A percentile compares a stretch with the other conserved stretches of the same genome.
phyloP scores from a whole-genome alignment of 2,329 filamentous ascomycete genomes.

The Aspergillus tubingensis region DNA sequence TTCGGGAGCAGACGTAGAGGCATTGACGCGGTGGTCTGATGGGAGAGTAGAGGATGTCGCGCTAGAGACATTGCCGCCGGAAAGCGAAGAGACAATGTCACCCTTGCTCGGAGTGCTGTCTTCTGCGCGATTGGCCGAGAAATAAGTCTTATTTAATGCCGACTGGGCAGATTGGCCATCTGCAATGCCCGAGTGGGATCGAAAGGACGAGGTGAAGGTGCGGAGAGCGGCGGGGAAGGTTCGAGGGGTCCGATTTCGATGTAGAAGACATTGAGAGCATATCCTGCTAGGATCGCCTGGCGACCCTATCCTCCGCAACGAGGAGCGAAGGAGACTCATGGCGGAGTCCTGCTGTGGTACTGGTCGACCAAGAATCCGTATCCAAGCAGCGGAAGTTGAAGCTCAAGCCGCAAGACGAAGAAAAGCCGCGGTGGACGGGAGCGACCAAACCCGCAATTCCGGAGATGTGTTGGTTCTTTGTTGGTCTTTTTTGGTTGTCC shows the following conservation, averaged over 20 bases:
- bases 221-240: conserved; percentile 26
- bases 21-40: conserved; percentile 19
- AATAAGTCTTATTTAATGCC: conserved; percentile 41
- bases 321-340: conserved; percentile 43
- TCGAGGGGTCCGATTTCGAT: conserved; percentile 21
- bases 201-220: conserved; percentile 35
- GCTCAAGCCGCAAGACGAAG: conserved; percentile 12
- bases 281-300: conserved; percentile 32
- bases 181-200: conserved; percentile 32
- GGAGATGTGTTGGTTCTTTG: neutral
- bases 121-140: conserved; percentile 37
- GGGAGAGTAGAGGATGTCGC: conserved; percentile 13
- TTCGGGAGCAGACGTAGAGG: conserved; percentile 24
- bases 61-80: conserved; percentile 23
- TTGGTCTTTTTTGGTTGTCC: conserved; percentile 2
- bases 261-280: conserved; percentile 39
- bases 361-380: neutral
- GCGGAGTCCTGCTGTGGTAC: conserved; percentile 17
- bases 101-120: conserved; percentile 23
- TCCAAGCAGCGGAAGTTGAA: neutral
- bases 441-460: conserved; percentile 32
- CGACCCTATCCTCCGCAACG: conserved; percentile 35
- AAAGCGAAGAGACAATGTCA: conserved; percentile 31
- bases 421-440: conserved; percentile 31
- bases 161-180: conserved; percentile 29